Evolutionary conservation across 2,329 filamentous ascomycete genomes (phyloP), one percentile per base, ranked within the genome.

Genomic region (Penicillium sp.): DNA sequence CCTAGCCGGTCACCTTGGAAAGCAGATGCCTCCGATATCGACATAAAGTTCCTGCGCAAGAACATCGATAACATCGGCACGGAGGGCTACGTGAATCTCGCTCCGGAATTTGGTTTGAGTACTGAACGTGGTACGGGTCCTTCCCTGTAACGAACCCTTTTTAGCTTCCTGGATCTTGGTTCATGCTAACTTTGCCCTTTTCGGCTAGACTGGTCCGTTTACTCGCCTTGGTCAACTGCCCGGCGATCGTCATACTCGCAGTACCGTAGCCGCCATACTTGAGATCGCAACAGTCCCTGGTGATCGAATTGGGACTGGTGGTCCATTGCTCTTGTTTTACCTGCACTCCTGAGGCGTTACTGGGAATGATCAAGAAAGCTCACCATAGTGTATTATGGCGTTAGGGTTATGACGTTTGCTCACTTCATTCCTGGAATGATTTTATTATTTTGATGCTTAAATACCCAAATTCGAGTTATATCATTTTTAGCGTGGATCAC

Each of bases 11-110:
- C 74, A 2, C 56, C 64, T 4, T 79, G 76, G 76, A 60, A 75
- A 39, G 39, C 52, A 10, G 69, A 74, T 21, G 52, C 60, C 7
- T 49, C 59, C 6, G 54, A 68, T 46, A 26, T 72, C 17, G 56
- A 72, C 40, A 40, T 73, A 15, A 56, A 69, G 7, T 50, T 64
- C 7, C 61, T 77, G 45, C 63, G 66, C 7, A 15, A 24, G 33
- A 60, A 59, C 9, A 46, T 51, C 3, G 71, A 67, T 5, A 49
- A 47, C 24, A n/a, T 66, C 23, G 67, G 62, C 40, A 55, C 58
- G 8, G 75, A 76, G 18, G 75, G 75, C 20, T 79, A 79, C 55
- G 45, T 78, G 46, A 79, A 79, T 55, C 71, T 79, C 10, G 75
- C 68, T 3, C 55, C 58, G 2, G 68, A 74, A 33, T 64, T 78